phyloP scores from a whole-genome alignment of 2,329 filamentous ascomycete species.

The Didymella glomerata region DNA sequence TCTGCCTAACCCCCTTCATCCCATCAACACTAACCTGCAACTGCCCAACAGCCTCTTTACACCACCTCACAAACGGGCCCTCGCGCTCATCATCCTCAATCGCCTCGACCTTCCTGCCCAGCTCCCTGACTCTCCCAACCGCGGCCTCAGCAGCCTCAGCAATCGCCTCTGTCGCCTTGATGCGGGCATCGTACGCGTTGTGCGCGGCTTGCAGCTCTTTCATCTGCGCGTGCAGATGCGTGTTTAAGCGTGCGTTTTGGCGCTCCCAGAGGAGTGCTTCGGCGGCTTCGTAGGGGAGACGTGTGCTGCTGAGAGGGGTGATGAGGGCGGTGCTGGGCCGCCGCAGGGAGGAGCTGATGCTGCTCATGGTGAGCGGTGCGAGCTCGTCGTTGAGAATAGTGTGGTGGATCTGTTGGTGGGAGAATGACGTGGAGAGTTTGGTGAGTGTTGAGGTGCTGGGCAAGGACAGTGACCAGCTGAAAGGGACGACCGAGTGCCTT shows the following conservation, averaged over 20 bases:
- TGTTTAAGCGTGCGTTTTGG: constrained; percentile 52
- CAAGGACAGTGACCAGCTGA: background rate
- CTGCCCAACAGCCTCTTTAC: constrained; percentile 23
- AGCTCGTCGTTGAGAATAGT: background rate
- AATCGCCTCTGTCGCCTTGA: constrained; percentile 32
- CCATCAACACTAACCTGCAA: constrained; percentile 27
- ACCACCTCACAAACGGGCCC: constrained; percentile 32
- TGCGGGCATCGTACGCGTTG: constrained; percentile 29
- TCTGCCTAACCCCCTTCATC: constrained; percentile 28
- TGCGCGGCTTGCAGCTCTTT: constrained; percentile 44
- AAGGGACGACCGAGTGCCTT: background rate
- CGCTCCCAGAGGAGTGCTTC: constrained; percentile 53
- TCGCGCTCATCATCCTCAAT: constrained; percentile 38
- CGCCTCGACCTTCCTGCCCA: constrained; percentile 34
- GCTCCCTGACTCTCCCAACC: constrained; percentile 21
- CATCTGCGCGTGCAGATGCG: constrained; percentile 47
- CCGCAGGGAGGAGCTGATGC: constrained; percentile 18
- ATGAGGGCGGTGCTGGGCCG: constrained; percentile 21
- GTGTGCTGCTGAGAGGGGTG: constrained; percentile 13
- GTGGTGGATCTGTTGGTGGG: background rate
- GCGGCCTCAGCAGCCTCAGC: constrained; percentile 29
- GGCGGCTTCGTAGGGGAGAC: constrained; percentile 32
- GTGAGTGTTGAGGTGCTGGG: background rate
- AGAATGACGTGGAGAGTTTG: background rate
- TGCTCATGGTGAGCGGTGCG: constrained; percentile 14